Percentiles rank a stretch among this genome's conserved stretches.
phyloP scores from a whole-genome alignment of 129 eudicot species.

The Tagetes erecta region DNA sequence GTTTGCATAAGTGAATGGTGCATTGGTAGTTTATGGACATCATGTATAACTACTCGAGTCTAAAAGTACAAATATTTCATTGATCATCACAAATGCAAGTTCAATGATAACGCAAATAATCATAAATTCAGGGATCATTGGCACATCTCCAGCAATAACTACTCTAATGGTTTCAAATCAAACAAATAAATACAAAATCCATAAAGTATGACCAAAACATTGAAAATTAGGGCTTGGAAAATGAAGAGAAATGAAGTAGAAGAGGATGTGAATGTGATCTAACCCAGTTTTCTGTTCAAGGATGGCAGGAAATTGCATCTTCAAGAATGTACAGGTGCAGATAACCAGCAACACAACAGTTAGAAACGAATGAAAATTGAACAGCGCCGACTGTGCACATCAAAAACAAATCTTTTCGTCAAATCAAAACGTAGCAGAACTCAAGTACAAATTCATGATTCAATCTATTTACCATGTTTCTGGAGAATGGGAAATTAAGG shows the following conservation, averaged over 20 bases:
- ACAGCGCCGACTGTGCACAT: conserved; percentile 59
- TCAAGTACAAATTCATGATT: not conserved
- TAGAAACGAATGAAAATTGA: conserved; percentile 82
- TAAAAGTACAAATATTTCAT: too few species aligned
- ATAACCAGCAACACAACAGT: conserved; percentile 77
- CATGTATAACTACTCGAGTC: too few species aligned
- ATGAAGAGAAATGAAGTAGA: not conserved
- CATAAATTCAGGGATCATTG: not conserved
- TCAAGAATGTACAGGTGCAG: conserved; percentile 82
- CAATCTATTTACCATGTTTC: conserved; percentile 28
- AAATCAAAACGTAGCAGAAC: not conserved
- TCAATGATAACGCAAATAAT: not conserved
- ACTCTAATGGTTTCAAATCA: not conserved
- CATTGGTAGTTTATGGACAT: too few species aligned
- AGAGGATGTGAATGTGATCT: not conserved
- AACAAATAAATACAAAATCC: not conserved
- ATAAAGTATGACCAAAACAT: not conserved
- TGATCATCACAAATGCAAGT: not conserved
- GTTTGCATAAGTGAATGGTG: too few species aligned
- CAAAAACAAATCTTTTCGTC: not conserved
- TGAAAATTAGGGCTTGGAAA: not conserved
- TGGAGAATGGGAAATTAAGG: conserved; percentile 3
- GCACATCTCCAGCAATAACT: not conserved
- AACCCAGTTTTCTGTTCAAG: conserved; percentile 89
- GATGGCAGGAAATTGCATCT: conserved; percentile 82